Conservation (phyloP, 2,329 filamentous ascomycete species). For the Madurella fahalii region DNA sequence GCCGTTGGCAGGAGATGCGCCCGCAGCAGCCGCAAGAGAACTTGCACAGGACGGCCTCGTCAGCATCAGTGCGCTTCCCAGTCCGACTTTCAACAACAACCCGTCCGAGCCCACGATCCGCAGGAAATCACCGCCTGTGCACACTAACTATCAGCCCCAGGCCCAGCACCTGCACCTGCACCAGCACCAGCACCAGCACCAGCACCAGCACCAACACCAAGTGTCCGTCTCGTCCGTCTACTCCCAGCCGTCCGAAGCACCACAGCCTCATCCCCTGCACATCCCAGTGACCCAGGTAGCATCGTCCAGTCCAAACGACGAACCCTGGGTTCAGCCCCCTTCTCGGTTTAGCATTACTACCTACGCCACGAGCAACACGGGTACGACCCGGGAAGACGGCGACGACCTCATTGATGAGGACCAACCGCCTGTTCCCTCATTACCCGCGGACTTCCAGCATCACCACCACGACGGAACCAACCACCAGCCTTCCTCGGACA, state of each 20-base stretch:
- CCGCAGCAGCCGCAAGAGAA: slow-evolving; percentile 23
- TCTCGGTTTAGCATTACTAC: slow-evolving; percentile 64
- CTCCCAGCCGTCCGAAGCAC: slow-evolving; percentile 25
- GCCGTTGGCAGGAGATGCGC: slow-evolving; percentile 18
- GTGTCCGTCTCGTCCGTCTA: slow-evolving; percentile 33
- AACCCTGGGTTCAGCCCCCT: slow-evolving; percentile 47
- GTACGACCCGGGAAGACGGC: slow-evolving; percentile 37
- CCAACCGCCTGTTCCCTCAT: slow-evolving; percentile 36
- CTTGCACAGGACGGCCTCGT: slow-evolving; percentile 20
- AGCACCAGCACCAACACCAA: slow-evolving; percentile 26
- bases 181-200: slow-evolving; percentile 11
- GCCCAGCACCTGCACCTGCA: slow-evolving; percentile 21
- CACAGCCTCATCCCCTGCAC: slow-evolving; percentile 21
- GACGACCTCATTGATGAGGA: slow-evolving; percentile 30
- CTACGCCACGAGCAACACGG: slow-evolving; percentile 50
- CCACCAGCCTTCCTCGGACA: slow-evolving; percentile 20
- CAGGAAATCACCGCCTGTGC: slow-evolving; percentile 26
- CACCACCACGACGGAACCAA: slow-evolving; percentile 34
- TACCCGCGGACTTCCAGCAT: slow-evolving; percentile 26
- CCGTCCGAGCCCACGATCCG: slow-evolving; percentile 20
- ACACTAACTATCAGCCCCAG: slow-evolving; percentile 6
- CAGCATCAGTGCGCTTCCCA: slow-evolving; percentile 13
- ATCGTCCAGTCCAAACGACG: slow-evolving; percentile 19
- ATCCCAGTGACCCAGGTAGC: slow-evolving; percentile 9
- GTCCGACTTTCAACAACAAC: slow-evolving; percentile 8